A percentile compares a stretch with the other conserved stretches of the same genome.
Conservation (phyloP, 768 basidiomycete species). For the Rhizopogon vinicolor region DNA sequence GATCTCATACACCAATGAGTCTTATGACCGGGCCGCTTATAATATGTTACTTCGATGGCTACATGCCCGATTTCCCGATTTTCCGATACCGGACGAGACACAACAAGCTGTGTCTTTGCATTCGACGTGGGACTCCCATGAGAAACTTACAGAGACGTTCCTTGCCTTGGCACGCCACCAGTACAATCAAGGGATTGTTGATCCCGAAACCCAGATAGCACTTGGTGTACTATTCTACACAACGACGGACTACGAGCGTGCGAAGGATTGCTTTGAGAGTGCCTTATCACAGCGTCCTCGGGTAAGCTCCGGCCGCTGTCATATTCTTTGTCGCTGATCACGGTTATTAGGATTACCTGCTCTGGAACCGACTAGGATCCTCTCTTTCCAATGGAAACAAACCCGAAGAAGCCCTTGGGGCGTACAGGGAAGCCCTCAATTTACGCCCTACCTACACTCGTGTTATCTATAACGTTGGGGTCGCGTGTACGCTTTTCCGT, state of each 20-base stretch:
- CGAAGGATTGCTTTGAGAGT: conserved; percentile 92
- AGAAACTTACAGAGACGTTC: conserved; percentile 77
- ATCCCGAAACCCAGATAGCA: conserved; percentile 91
- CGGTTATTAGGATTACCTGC: conserved; percentile 66
- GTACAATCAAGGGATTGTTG: conserved; percentile 62
- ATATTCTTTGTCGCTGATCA: not conserved
- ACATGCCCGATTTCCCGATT: conserved; percentile 54
- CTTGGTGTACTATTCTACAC: conserved; percentile 92
- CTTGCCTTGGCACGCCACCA: conserved; percentile 80
- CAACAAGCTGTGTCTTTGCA: conserved; percentile 48
- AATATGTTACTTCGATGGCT: conserved; percentile 86
- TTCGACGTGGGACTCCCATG: conserved; percentile 80
- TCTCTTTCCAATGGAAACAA: conserved; percentile 91
- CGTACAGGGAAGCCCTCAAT: conserved; percentile 85
- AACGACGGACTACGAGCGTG: conserved; percentile 78
- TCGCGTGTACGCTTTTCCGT: conserved; percentile 66
- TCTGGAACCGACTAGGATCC: conserved; percentile 96
- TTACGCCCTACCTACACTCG: conserved; percentile 94
- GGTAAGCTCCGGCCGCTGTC: conserved; percentile 29
- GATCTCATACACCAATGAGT: conserved; percentile 95
- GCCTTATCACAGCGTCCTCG: conserved; percentile 78
- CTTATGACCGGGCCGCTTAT: conserved; percentile 82
- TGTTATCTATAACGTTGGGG: conserved; percentile 96
- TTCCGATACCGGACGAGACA: conserved; percentile 51
- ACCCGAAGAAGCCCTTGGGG: conserved; percentile 89